Percentiles rank a stretch among this genome's conserved stretches.
Conservation (phyloP, 1,284 basidiomycete species). For the Fistulinella cinereoalba region DNA sequence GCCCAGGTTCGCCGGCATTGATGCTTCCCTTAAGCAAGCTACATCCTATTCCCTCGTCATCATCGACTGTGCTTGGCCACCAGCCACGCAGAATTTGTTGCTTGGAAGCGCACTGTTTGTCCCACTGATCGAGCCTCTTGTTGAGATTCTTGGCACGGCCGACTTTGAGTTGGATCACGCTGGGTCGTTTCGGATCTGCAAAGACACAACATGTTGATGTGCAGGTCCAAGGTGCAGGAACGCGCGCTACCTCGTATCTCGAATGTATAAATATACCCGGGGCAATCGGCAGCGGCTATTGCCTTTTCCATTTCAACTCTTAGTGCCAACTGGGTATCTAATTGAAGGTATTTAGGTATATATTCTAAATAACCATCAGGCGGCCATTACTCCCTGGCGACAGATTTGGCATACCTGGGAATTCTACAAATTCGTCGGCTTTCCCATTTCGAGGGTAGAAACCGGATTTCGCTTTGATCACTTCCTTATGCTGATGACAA, state of each 20-base stretch:
- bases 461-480: slow-evolving; percentile 48
- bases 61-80: slow-evolving; percentile 45
- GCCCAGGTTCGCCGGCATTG: slow-evolving; percentile 52
- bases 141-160: slow-evolving; percentile 48
- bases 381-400: background rate
- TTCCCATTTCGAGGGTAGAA: slow-evolving; percentile 50
- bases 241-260: slow-evolving; percentile 67
- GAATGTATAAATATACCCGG: slow-evolving; percentile 76
- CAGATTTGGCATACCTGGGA: slow-evolving; percentile 41
- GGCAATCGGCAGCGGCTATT: slow-evolving; percentile 53
- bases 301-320: slow-evolving; percentile 69
- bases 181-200: slow-evolving; percentile 29
- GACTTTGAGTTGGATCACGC: slow-evolving; percentile 47
- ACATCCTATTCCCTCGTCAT: slow-evolving; percentile 12
- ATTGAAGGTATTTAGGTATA: slow-evolving; percentile 63
- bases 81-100: slow-evolving; percentile 49
- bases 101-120: slow-evolving; percentile 59
- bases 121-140: slow-evolving; percentile 67
- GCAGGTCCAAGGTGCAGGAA: background rate
- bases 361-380: slow-evolving; percentile 48
- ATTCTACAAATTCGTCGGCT: slow-evolving; percentile 50
- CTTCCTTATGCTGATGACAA: slow-evolving; percentile 66
- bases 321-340: slow-evolving; percentile 59
- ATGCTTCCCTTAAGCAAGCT: slow-evolving; percentile 47
- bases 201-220: background rate